Evolutionary conservation across 148 eudicot species (phyloP).

Genomic region (Salicornia ramosissima): DNA sequence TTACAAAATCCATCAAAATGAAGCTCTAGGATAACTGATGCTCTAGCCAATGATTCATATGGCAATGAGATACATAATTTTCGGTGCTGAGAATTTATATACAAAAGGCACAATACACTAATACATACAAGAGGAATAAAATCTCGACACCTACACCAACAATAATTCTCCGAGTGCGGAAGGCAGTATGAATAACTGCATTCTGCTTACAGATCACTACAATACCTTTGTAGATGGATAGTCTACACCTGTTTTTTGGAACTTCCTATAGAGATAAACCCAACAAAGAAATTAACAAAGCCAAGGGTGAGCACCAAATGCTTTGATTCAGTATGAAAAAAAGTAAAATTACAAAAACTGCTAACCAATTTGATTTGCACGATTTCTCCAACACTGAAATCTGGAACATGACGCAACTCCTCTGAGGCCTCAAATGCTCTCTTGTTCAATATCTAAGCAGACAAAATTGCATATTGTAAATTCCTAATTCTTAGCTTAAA

Average conservation of each 20-base stretch:
- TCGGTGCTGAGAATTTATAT: too few relatives aligned
- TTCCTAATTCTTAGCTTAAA: too few relatives aligned
- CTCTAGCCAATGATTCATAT: not conserved
- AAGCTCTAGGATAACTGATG: not conserved
- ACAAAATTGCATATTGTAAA: not conserved
- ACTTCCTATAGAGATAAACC: conserved; percentile 48
- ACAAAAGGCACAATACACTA: too few relatives aligned
- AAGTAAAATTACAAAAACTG: not conserved
- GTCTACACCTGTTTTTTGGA: conserved; percentile 63
- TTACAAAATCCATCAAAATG: not conserved
- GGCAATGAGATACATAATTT: too few relatives aligned
- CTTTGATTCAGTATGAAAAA: not conserved
- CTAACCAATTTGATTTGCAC: conserved; percentile 78
- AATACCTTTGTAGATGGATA: conserved; percentile 86
- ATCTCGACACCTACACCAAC: conserved; percentile 95
- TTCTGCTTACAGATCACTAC: conserved; percentile 81
- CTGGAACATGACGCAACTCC: conserved; percentile 55
- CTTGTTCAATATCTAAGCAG: conserved; percentile 69
- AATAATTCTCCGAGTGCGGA: conserved; percentile 75
- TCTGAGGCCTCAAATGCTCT: conserved; percentile 71
- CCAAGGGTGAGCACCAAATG: not conserved
- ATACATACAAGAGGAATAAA: conserved; percentile 88
- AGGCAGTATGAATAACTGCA: conserved; percentile 94
- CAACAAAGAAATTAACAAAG: conserved; percentile 15
- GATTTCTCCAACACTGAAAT: conserved; percentile 76